Conservation (phyloP, 208 protist species). For the Crithidia sp. region DNA sequence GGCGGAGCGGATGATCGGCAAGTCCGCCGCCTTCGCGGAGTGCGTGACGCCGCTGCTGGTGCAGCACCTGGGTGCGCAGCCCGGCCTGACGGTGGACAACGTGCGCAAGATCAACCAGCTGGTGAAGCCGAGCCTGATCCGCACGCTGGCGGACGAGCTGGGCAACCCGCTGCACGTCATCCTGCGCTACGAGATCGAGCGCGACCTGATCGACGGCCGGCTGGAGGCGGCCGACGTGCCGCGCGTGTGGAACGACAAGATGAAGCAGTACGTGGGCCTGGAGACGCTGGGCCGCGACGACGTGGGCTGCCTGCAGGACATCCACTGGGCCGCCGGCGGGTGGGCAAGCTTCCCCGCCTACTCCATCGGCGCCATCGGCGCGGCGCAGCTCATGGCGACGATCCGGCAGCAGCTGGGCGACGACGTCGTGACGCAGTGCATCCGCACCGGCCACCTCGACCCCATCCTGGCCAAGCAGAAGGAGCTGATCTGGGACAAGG, state of each 20-base stretch:
- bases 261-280: constrained; percentile 81
- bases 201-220: constrained; percentile 69
- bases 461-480: constrained; percentile 52
- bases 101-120: constrained; percentile 18
- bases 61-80: constrained; percentile 54
- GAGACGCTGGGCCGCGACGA: constrained; percentile 76
- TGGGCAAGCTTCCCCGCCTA: constrained; percentile 89
- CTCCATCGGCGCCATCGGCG: constrained; percentile 68
- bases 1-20: constrained; percentile 68
- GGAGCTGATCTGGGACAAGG: constrained; percentile 61
- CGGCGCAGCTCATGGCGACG: constrained; percentile 76
- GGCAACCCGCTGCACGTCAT: constrained; percentile 88
- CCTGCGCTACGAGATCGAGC: constrained; percentile 85
- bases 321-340: constrained; percentile 75
- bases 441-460: constrained; percentile 51
- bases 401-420: constrained; percentile 57
- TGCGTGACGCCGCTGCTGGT: constrained; percentile 48
- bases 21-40: constrained; percentile 59
- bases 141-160: constrained; percentile 84
- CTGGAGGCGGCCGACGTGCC: constrained; percentile 73
- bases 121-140: constrained; percentile 73
- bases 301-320: constrained; percentile 84
- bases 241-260: constrained; percentile 77
- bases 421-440: constrained; percentile 39
- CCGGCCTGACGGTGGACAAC: constrained; percentile 34